These are phyloP conservation scores for Wickerhamiella domercqiae DNA, from an alignment of 805 yeast species.

Conservation along the genomic window DNA sequence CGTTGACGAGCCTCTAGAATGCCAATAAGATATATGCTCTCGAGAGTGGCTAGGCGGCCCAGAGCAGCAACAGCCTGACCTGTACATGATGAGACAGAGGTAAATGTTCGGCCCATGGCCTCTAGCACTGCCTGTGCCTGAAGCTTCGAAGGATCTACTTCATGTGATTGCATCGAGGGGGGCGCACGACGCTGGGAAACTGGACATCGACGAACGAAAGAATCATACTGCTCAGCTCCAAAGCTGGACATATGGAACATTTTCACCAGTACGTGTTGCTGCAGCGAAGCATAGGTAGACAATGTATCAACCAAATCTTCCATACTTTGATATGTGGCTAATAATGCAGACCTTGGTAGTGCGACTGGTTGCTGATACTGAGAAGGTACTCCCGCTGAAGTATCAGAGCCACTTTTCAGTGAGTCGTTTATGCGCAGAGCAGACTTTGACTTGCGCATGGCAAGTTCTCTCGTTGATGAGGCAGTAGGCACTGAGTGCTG, in stretches of 20 bases:
- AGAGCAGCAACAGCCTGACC: slow-evolving; percentile 10
- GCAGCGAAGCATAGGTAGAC: slow-evolving; percentile 19
- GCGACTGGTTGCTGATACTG: not conserved
- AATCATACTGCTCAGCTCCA: slow-evolving; percentile 27
- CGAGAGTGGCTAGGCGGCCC: slow-evolving; percentile 27
- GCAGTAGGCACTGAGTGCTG: slow-evolving; percentile 3
- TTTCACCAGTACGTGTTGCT: slow-evolving; percentile 34
- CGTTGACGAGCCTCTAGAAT: slow-evolving; percentile 29
- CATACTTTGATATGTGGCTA: not conserved
- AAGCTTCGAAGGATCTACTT: not conserved
- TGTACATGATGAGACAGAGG: not conserved
- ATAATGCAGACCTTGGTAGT: not conserved
- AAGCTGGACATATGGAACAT: slow-evolving; percentile 34
- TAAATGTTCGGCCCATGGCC: not conserved
- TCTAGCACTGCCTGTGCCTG: not conserved
- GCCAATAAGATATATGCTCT: slow-evolving; percentile 30
- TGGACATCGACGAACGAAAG: slow-evolving; percentile 16
- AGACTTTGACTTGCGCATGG: slow-evolving; percentile 1
- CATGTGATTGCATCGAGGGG: slow-evolving; percentile 7
- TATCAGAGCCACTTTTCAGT: not conserved
- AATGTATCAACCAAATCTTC: slow-evolving; percentile 6
- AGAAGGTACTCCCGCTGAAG: not conserved
- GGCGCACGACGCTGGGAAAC: not conserved
- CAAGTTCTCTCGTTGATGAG: slow-evolving; percentile 2
- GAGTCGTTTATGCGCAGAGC: not conserved